Conservation (phyloP, 768 basidiomycete genomes). For the Tephrocybe sp. region DNA sequence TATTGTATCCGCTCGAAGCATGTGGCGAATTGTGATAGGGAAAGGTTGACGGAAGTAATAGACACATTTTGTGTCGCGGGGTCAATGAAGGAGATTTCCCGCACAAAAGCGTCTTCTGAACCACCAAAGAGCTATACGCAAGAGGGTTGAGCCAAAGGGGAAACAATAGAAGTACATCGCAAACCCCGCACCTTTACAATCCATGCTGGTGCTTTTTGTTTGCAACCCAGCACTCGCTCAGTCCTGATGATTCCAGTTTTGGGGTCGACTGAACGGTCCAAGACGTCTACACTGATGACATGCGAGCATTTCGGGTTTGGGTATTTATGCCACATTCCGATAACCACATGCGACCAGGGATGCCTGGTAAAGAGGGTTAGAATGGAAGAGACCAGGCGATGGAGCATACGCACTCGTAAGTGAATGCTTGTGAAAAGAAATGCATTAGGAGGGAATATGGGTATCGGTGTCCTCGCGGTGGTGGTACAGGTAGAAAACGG, state of each 20-base stretch:
- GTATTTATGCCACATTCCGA: conserved; percentile 95
- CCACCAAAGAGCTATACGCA: conserved; percentile 78
- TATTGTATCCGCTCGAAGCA: conserved; percentile 92
- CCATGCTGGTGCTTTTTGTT: conserved; percentile 90
- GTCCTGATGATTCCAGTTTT: conserved; percentile 87
- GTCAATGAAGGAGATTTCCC: conserved; percentile 92
- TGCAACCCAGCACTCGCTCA: conserved; percentile 86
- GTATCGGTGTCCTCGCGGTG: conserved; percentile 21
- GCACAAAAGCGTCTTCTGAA: conserved; percentile 91
- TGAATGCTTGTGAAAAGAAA: conserved; percentile 82
- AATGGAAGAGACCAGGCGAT: conserved; percentile 8
- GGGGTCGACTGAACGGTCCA: conserved; percentile 82
- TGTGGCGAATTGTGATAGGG: conserved; percentile 90
- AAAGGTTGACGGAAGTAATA: conserved; percentile 91
- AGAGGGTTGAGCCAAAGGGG: conserved; percentile 3
- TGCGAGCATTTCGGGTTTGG: conserved; percentile 91
- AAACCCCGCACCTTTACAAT: conserved; percentile 75
- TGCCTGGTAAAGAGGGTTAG: conserved; percentile 48
- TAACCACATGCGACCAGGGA: conserved; percentile 87
- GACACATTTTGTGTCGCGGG: conserved; percentile 77
- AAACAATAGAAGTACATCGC: neutral
- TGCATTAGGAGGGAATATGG: conserved; percentile 53
- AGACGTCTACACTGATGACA: conserved; percentile 82
- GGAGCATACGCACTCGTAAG: conserved; percentile 68
- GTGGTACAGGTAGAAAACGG: conserved; percentile 25